Evolutionary conservation across 345 rosid genomes (phyloP).

Genomic region (Corymbia maculata): DNA sequence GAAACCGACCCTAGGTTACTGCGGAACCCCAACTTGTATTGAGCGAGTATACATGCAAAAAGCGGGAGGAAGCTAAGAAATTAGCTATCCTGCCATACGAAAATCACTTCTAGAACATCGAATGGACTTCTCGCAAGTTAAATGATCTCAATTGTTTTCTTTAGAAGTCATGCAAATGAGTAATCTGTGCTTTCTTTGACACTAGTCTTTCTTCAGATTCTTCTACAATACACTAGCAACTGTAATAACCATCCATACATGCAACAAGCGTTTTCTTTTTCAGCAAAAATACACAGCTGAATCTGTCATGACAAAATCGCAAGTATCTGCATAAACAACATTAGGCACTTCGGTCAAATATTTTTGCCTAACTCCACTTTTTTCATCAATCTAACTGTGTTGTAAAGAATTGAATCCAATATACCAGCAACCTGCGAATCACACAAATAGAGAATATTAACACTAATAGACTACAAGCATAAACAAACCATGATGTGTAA

Average conservation of each 20-base stretch:
- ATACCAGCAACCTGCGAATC: conserved; percentile 86
- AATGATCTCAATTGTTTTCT: not conserved
- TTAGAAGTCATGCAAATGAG: not conserved
- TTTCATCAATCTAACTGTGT: conserved; percentile 77
- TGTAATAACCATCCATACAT: not conserved
- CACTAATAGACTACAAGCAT: not conserved
- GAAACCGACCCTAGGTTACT: not conserved
- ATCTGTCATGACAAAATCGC: not conserved
- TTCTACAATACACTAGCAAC: not conserved
- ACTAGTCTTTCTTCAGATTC: not conserved
- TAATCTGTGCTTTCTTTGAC: not conserved
- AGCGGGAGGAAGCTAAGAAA: not conserved
- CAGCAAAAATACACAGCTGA: not conserved
- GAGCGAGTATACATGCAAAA: not conserved
- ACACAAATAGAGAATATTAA: not conserved
- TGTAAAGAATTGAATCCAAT: conserved; percentile 76
- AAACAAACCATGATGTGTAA: not conserved
- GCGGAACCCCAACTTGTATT: not conserved
- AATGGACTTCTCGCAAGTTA: not conserved
- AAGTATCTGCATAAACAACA: not conserved
- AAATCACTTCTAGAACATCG: not conserved
- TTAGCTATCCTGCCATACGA: not conserved
- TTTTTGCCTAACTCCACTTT: conserved; percentile 92
- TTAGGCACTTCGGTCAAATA: conserved; percentile 27
- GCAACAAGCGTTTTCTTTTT: not conserved